Evolutionary conservation across 208 protist species (phyloP), one percentile per base, ranked within the genome.

Genomic region (Acanthamoeba lugdunensis): DNA sequence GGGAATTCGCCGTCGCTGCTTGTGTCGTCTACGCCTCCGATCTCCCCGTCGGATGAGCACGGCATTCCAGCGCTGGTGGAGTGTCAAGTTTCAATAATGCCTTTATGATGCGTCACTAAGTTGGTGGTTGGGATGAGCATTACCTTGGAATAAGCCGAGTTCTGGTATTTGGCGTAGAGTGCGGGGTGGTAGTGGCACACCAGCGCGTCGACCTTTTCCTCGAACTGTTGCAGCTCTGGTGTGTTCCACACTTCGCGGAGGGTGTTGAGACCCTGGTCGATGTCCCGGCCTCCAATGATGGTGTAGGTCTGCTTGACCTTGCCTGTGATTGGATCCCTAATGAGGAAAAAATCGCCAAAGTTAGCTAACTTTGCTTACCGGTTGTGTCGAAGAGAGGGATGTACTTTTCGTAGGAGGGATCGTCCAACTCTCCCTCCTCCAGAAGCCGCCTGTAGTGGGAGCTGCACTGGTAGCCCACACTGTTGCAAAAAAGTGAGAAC

Each of bases 381-480:
- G 28, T 33, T 28, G 63, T 23, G 13, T 6, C 25, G 63, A 69
- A 69, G 63, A 69, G n/a, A 28, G 63, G 45, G 54, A 58, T 58
- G 33, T 79, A 79, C 71, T 48, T 33, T 28, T 79, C 71, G 37
- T 79, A 79, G 37, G 71, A 79, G 18, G 71, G 71, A 48, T 79
- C 71, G 23, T 37, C 37, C 33, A 79, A n/a, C 37, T 79, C 71
- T 33, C 71, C 28, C 37, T 79, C 71, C 14, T 79, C 71, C 6
- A 79, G 71, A 21, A 79, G 71, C n/a, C 71, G 71, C 11, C 71
- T 21, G 30, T 79, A 79, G 21, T 79, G 71, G 8, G 71, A 48
- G 30, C 71, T 79, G 71, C 71, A 79, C 71, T 79, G 71, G 30
- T 79, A 79, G 28, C 71, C 71, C 8, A 79, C 71, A n/a, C 71